A percentile compares a stretch with the other conserved stretches of the same genome.
Conservation (phyloP, 306 rosid species). For the Pueraria montana region DNA sequence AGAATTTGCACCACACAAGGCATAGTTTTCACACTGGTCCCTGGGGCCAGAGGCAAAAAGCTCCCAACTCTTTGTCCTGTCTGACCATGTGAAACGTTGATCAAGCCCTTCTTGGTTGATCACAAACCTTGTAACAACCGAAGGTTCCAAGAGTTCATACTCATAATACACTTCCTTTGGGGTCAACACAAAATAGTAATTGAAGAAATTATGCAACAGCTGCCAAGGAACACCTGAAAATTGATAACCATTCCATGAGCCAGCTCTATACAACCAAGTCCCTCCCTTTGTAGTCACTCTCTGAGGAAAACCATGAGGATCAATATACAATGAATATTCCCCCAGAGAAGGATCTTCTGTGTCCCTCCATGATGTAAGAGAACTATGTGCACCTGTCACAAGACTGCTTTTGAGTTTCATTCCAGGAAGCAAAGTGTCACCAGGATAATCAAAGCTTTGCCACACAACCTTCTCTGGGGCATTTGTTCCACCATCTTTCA, state of each 20-base stretch:
- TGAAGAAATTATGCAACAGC: slow-evolving; percentile 13
- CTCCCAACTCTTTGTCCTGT: slow-evolving; percentile 27
- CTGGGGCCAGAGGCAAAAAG: slow-evolving; percentile 27
- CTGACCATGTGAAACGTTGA: slow-evolving; percentile 23
- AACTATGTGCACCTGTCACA: background rate
- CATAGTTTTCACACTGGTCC: slow-evolving; percentile 52
- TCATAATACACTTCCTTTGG: slow-evolving; percentile 31
- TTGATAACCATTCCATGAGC: slow-evolving; percentile 31
- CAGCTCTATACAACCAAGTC: slow-evolving; percentile 13
- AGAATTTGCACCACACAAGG: slow-evolving; percentile 45
- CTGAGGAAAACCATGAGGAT: slow-evolving; percentile 28
- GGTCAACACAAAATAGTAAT: slow-evolving; percentile 24
- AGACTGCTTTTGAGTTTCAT: slow-evolving; percentile 12
- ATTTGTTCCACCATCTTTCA: slow-evolving; percentile 2
- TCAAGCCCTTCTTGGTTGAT: slow-evolving; percentile 10
- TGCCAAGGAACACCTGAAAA: slow-evolving; percentile 29
- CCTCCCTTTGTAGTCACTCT: slow-evolving; percentile 17
- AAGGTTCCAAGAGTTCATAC: slow-evolving; percentile 16
- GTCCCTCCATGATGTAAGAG: slow-evolving; percentile 25
- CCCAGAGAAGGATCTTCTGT: slow-evolving; percentile 9
- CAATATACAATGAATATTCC: slow-evolving; percentile 18
- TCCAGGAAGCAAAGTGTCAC: slow-evolving; percentile 26
- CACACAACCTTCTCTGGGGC: background rate
- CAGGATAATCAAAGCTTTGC: slow-evolving; percentile 31
- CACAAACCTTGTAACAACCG: slow-evolving; percentile 4